These are phyloP conservation scores for Schoenoplectus tabernaemontani DNA, from an alignment of 202 grass and related monocot species.

Conservation along the genomic window DNA sequence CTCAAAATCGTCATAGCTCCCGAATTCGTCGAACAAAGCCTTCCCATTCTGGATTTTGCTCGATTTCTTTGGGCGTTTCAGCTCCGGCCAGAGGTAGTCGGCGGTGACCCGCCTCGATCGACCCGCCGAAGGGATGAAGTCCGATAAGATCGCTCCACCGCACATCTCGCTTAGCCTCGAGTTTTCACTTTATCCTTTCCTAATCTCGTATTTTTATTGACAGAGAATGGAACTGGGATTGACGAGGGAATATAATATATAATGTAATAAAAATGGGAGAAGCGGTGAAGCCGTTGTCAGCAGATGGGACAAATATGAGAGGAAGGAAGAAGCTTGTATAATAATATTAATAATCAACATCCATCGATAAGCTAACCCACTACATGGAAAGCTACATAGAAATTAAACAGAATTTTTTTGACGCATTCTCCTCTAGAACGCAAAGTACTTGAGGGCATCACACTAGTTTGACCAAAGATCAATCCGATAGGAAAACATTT, in stretches of 20 bases:
- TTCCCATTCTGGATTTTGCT: conserved; percentile 26
- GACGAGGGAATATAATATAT: neutral
- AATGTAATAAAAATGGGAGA: neutral
- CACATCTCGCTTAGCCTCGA: conserved; percentile 42
- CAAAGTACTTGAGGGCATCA: no score
- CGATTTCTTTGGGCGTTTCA: conserved; percentile 38
- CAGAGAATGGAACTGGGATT: neutral
- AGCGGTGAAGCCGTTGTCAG: neutral
- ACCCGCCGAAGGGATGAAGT: conserved; percentile 26
- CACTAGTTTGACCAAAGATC: neutral
- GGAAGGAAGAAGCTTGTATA: no score
- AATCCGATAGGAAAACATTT: neutral
- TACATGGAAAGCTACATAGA: neutral
- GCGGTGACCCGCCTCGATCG: conserved; percentile 27
- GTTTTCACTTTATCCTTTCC: neutral
- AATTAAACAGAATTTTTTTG: neutral
- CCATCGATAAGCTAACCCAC: neutral
- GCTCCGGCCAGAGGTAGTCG: conserved; percentile 42
- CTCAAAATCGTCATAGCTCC: conserved; percentile 46
- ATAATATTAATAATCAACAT: no score
- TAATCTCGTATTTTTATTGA: neutral
- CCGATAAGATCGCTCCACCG: conserved; percentile 52
- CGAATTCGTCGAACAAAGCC: conserved; percentile 20
- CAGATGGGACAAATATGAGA: neutral
- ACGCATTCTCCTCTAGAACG: no score